These are phyloP conservation scores for Fraxinus nigra DNA, from an alignment of 305 asterid genomes.

Conservation along the genomic window DNA sequence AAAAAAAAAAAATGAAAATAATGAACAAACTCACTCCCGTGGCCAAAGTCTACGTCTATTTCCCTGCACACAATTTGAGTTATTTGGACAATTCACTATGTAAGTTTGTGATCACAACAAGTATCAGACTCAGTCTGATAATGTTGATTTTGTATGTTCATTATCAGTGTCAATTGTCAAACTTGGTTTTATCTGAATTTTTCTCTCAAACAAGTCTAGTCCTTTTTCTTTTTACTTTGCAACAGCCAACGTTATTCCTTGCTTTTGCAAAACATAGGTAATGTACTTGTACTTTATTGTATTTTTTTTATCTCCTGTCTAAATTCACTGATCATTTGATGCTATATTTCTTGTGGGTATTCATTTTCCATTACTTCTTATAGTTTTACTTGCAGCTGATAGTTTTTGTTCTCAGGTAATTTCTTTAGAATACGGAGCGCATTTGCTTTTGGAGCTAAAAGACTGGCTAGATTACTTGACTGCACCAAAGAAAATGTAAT, in stretches of 20 bases:
- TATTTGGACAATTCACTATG: background rate
- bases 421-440: slow-evolving; percentile 91
- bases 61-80: background rate
- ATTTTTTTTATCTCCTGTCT: background rate
- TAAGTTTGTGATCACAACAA: background rate
- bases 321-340: background rate
- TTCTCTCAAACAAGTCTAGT: background rate
- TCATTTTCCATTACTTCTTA: background rate
- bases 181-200: background rate
- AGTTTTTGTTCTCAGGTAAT: slow-evolving; percentile 55
- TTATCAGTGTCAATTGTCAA: background rate
- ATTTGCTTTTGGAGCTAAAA: slow-evolving; percentile 85
- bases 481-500: slow-evolving; percentile 60
- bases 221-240: background rate
- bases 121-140: background rate
- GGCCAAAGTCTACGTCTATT: background rate
- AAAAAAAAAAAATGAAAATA: background rate
- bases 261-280: background rate
- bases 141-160: background rate
- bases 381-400: background rate
- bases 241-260: slow-evolving; percentile 8
- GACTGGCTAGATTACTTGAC: slow-evolving; percentile 66
- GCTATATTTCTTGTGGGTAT: background rate
- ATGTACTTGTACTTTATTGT: background rate
- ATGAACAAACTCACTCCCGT: background rate